Evolutionary conservation across 1,284 basidiomycete genomes (phyloP), one percentile per base, ranked within the genome.

Genomic region (Melampsora americana): DNA sequence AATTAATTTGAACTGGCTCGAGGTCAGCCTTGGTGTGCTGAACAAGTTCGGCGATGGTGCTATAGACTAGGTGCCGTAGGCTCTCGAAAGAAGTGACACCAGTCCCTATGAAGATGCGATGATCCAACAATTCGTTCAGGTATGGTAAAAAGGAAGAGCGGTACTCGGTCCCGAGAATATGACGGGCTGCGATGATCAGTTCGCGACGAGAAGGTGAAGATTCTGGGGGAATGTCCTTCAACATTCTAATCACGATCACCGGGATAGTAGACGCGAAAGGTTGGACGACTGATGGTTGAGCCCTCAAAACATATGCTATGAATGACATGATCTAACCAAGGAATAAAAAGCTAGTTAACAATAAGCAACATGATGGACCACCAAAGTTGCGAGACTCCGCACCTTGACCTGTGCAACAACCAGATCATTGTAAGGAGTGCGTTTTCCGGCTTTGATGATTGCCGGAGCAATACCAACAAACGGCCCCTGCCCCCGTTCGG

Each of bases 341-440:
- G 30, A 5, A 23, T 61, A 62, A 73, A 5, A 26, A 39, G n/a
- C 16, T 1, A 5, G 32, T 1, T 9, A 0, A 2, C 4, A 3
- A 5, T 48, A 26, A 35, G 5, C 32, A 23, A 39, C 61, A 18
- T 16, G 28, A 18, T 2, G 46, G 18, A 18, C 16, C n/a, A 56
- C 12, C 53, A 53, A 28, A 56, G 50, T 11, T n/a, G 5, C 11
- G 20, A 5, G 44, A 26, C 14, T 14, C 67, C 82, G 64, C 78
- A 91, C 92, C 87, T 95, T 99, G 81, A 96, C 92, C 83, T 99
- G 95, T 0, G 93, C 91, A 74, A 89, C 89, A 79, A 97, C 89
- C 80, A 98, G 90, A 82, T 98, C 95, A 30, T 88, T 87, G 83
- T 95, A 99, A 50, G 91, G 86, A 48, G 88, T 86, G 11, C 88